These are phyloP conservation scores for Ophiocordyceps australis DNA, from an alignment of 2,329 filamentous ascomycete species.

Conservation along the genomic window DNA sequence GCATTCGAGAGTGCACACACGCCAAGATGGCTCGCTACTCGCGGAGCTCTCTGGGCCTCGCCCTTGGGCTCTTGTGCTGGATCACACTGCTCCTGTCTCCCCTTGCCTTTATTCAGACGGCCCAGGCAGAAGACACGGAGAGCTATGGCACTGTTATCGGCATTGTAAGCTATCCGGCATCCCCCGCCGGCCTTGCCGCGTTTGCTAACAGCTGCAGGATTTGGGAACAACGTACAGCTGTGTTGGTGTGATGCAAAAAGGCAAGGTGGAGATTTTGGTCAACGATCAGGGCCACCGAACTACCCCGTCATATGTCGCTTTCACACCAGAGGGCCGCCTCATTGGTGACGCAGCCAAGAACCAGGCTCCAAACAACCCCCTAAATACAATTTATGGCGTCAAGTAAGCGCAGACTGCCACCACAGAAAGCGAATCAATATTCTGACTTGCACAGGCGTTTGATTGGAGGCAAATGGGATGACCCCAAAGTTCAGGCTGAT, in stretches of 20 bases:
- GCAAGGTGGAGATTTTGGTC: slow-evolving; percentile 87
- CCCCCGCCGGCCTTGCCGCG: background rate
- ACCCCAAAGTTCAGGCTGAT: slow-evolving; percentile 80
- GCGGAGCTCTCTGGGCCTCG: slow-evolving; percentile 52
- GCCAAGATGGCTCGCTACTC: slow-evolving; percentile 35
- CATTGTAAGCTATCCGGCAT: slow-evolving; percentile 41
- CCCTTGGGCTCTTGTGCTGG: slow-evolving; percentile 83
- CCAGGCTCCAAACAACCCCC: slow-evolving; percentile 69
- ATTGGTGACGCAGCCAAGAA: slow-evolving; percentile 97
- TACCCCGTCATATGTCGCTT: slow-evolving; percentile 86
- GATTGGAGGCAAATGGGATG: slow-evolving; percentile 67
- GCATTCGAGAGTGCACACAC: too few species aligned
- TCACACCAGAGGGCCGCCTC: slow-evolving; percentile 90
- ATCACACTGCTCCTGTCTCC: slow-evolving; percentile 79
- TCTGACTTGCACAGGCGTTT: slow-evolving; percentile 39
- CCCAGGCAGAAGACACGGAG: slow-evolving; percentile 53
- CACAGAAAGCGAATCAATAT: slow-evolving; percentile 1
- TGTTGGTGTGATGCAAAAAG: slow-evolving; percentile 90
- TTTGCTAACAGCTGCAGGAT: slow-evolving; percentile 27
- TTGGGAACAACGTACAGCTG: slow-evolving; percentile 79
- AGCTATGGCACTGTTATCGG: slow-evolving; percentile 81
- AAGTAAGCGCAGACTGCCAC: slow-evolving; percentile 42
- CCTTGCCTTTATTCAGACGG: slow-evolving; percentile 68
- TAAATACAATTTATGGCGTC: slow-evolving; percentile 61
- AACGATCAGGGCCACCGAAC: slow-evolving; percentile 97